These are phyloP conservation scores for Fagopyrum homotropicum DNA, from an alignment of 148 eudicot genomes.

Conservation along the genomic window DNA sequence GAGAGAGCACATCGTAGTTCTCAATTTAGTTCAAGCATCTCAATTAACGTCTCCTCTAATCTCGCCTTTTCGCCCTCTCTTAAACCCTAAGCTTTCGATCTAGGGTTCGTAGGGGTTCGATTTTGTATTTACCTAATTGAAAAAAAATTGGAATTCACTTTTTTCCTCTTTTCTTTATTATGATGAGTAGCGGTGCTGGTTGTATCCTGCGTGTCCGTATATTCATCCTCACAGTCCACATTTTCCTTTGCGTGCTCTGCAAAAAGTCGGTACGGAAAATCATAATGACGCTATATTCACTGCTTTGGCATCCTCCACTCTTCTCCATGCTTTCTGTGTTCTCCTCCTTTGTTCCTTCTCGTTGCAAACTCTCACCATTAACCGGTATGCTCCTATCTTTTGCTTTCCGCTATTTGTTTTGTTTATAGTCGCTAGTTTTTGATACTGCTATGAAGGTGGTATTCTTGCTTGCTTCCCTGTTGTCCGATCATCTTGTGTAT, in stretches of 20 bases:
- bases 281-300: conserved; percentile 6
- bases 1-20: conserved; percentile 2
- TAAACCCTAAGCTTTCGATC: not conserved
- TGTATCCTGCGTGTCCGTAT: conserved; percentile 9
- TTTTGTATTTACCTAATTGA: not conserved
- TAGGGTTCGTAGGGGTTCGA: not conserved
- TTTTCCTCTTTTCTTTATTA: not conserved
- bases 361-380: conserved; percentile 1
- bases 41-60: conserved; percentile 3
- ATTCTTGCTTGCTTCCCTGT: not conserved
- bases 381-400: not conserved
- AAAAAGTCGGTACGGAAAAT: conserved; percentile 17
- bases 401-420: not conserved
- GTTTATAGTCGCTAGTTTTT: not conserved
- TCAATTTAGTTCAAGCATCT: not conserved
- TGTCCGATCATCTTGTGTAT: not conserved
- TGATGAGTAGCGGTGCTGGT: not conserved
- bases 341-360: not conserved
- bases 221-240: conserved; percentile 1
- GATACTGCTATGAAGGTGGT: not conserved
- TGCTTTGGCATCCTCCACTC: conserved; percentile 12
- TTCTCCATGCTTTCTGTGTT: conserved; percentile 7
- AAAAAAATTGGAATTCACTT: not conserved
- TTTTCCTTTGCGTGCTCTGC: conserved; percentile 49
- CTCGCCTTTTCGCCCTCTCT: not conserved